phyloP scores from a whole-genome alignment of 176 grass and related monocot species.

The Triticum dicoccoides region DNA sequence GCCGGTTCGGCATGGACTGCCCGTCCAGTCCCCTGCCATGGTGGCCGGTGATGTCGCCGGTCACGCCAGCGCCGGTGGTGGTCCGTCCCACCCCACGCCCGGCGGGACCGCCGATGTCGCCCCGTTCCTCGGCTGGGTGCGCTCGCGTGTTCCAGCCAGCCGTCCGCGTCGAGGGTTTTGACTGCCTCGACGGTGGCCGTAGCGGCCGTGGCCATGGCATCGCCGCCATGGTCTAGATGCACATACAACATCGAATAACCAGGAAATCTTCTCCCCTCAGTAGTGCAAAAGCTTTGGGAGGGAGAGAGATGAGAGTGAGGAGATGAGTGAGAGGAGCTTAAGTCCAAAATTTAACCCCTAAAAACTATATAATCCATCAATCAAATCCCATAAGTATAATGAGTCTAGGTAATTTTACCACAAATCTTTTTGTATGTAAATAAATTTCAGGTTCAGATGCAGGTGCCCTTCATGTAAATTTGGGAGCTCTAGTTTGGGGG shows the following conservation, averaged over 20 bases:
- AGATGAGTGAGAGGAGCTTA: slow-evolving; percentile 20
- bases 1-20: slow-evolving; percentile 68
- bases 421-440: slow-evolving; percentile 64
- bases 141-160: slow-evolving; percentile 67
- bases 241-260: slow-evolving; percentile 53
- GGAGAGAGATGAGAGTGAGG: neutral
- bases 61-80: neutral
- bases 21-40: slow-evolving; percentile 19
- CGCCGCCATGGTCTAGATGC: slow-evolving; percentile 71
- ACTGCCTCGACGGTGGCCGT: slow-evolving; percentile 79
- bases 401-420: slow-evolving; percentile 54
- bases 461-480: slow-evolving; percentile 44
- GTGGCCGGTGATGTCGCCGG: neutral
- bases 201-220: slow-evolving; percentile 68
- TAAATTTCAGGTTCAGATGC: slow-evolving; percentile 48
- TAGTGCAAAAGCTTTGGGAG: slow-evolving; percentile 6
- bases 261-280: neutral
- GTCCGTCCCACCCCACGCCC: slow-evolving; percentile 30
- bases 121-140: slow-evolving; percentile 42
- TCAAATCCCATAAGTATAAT: slow-evolving; percentile 33
- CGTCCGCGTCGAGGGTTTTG: slow-evolving; percentile 92
- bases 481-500: slow-evolving; percentile 35
- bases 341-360: slow-evolving; percentile 48
- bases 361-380: slow-evolving; percentile 44
- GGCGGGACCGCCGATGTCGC: slow-evolving; percentile 28